A percentile compares a stretch with the other conserved stretches of the same genome.
Evolutionary conservation across 2,329 filamentous ascomycete species (phyloP).

Genomic region (Penicillium sclerotiorum): DNA sequence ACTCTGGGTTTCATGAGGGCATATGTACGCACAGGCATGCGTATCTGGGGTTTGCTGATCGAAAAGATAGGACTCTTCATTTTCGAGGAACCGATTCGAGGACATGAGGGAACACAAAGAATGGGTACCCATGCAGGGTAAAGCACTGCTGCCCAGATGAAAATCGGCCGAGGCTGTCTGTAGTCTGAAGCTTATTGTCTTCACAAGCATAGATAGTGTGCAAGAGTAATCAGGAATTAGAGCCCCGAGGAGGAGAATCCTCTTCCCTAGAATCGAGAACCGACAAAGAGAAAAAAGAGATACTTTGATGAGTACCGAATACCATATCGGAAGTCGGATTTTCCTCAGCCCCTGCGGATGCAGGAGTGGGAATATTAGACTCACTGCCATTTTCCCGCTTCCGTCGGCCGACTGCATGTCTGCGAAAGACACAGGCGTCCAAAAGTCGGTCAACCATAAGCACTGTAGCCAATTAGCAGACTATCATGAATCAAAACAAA

Average conservation of each 20-base stretch:
- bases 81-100: neutral
- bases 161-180: neutral
- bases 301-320: neutral
- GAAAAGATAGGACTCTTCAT: neutral
- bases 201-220: neutral
- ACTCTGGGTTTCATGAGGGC: too few species aligned
- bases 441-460: conserved; percentile 40
- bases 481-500: neutral
- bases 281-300: neutral
- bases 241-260: neutral
- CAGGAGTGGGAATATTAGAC: conserved; percentile 13
- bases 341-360: conserved; percentile 8
- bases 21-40: too few species aligned
- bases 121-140: conserved; percentile 3
- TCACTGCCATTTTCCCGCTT: conserved; percentile 26
- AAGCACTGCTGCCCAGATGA: neutral
- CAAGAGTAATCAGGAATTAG: neutral
- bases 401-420: conserved; percentile 27
- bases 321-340: conserved; percentile 1
- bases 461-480: conserved; percentile 27
- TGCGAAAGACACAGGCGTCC: conserved; percentile 27
- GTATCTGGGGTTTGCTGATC: too few species aligned
- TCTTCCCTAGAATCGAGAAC: neutral
- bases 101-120: neutral
- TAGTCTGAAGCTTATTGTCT: neutral